Conservation (phyloP, 441 rosid genomes). For the Populus tomentosa region DNA sequence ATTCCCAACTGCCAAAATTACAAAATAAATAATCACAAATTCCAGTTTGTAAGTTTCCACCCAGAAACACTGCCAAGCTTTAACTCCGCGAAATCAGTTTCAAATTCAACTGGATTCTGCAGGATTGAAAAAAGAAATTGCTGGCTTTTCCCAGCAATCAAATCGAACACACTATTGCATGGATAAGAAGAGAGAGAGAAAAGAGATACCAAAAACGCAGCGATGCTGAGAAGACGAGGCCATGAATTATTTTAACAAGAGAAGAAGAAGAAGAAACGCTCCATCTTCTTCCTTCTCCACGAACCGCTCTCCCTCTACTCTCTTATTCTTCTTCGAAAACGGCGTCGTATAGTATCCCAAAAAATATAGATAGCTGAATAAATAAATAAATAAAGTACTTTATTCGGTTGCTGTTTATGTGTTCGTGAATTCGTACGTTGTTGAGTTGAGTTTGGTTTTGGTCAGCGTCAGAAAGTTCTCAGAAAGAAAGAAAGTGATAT, state of each 20-base stretch:
- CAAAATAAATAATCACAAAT: not conserved
- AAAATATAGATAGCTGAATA: not conserved
- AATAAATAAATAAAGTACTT: too few species aligned
- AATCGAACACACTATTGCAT: not conserved
- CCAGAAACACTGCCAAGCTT: not conserved
- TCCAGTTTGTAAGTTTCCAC: not conserved
- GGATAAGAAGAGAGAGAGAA: not conserved
- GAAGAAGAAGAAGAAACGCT: not conserved
- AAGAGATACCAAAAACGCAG: slow-evolving; percentile 83
- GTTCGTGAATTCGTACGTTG: not conserved
- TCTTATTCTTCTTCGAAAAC: not conserved
- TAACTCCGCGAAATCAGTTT: not conserved
- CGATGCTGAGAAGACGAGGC: slow-evolving; percentile 85
- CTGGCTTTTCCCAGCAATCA: not conserved
- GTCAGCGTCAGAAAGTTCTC: not conserved
- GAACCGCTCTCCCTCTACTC: not conserved
- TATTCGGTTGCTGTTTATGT: not conserved
- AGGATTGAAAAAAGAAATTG: not conserved
- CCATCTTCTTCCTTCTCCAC: not conserved
- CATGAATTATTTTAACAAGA: not conserved
- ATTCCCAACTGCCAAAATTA: slow-evolving; percentile 66
- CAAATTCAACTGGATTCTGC: not conserved
- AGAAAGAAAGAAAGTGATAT: not conserved
- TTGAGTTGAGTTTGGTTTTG: not conserved
- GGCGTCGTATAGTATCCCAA: not conserved